phyloP scores from a whole-genome alignment of 2,329 filamentous ascomycete genomes.

The Apiospora sp. region DNA sequence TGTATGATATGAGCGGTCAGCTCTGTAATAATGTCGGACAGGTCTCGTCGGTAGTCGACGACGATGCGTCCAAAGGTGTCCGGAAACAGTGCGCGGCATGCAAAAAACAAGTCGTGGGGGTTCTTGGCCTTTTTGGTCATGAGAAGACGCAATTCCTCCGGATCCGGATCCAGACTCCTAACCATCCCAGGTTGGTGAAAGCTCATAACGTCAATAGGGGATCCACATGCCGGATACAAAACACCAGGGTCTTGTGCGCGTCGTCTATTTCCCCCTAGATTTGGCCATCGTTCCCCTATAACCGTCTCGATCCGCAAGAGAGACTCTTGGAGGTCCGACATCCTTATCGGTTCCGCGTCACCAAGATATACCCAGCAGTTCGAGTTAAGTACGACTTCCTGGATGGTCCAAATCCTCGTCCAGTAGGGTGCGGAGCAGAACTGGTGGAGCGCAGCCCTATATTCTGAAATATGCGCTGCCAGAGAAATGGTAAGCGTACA shows the following conservation, averaged over 20 bases:
- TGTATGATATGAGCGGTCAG: neutral
- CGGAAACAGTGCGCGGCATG: neutral
- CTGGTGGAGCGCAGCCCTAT: neutral
- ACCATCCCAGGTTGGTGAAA: too few relatives aligned
- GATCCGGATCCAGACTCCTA: neutral
- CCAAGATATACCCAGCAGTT: neutral
- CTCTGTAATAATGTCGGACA: neutral
- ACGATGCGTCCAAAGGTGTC: neutral
- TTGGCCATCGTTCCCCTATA: too few relatives aligned
- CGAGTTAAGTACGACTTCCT: neutral
- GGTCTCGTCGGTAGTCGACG: neutral
- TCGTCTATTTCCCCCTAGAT: too few relatives aligned
- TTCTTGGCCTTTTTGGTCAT: neutral
- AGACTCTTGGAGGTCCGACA: neutral
- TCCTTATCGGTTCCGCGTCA: neutral
- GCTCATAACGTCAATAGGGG: too few relatives aligned
- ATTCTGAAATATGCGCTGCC: neutral
- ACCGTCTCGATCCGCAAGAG: neutral
- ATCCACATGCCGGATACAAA: neutral
- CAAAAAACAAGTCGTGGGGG: neutral
- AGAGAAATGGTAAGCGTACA: neutral
- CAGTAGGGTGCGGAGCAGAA: neutral
- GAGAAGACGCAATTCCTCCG: neutral
- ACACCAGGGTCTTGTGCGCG: neutral
- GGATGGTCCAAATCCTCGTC: slow-evolving; percentile 11